A percentile compares a stretch with the other conserved stretches of the same genome.
Conservation (phyloP, 148 eudicot genomes). For the Chenopodium formosanum region DNA sequence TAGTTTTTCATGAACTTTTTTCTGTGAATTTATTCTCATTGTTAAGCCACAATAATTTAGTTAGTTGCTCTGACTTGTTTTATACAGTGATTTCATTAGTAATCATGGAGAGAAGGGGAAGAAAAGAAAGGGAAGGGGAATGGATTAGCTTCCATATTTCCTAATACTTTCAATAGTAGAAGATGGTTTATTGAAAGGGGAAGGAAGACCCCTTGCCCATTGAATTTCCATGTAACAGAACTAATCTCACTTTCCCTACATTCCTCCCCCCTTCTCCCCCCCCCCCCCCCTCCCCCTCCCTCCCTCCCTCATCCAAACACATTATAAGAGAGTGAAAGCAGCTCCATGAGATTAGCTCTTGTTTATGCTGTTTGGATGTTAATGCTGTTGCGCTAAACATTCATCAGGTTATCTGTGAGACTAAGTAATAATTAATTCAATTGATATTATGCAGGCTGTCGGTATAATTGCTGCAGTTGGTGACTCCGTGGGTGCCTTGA, state of each 20-base stretch:
- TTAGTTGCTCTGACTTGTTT: neutral
- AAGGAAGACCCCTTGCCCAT: neutral
- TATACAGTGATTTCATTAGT: neutral
- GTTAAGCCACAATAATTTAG: neutral
- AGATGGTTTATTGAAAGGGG: neutral
- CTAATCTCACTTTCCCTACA: neutral
- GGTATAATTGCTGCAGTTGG: slow-evolving; percentile 91
- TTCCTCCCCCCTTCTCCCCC: neutral
- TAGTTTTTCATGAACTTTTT: neutral
- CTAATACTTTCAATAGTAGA: neutral
- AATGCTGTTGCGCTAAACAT: slow-evolving; percentile 5
- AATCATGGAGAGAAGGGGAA: neutral
- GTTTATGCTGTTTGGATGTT: neutral
- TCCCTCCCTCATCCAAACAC: neutral
- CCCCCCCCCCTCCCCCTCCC: neutral
- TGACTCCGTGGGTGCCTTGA: slow-evolving; percentile 57
- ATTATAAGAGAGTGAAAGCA: neutral
- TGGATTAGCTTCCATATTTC: neutral
- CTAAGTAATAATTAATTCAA: neutral
- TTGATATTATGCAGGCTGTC: slow-evolving; percentile 61
- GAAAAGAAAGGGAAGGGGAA: neutral
- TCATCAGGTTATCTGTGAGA: neutral
- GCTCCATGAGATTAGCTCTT: neutral
- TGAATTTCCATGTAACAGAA: neutral
- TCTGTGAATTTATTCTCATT: neutral